These are phyloP conservation scores for Irpex lacteus DNA, from an alignment of 1,284 basidiomycete species.

Conservation along the genomic window DNA sequence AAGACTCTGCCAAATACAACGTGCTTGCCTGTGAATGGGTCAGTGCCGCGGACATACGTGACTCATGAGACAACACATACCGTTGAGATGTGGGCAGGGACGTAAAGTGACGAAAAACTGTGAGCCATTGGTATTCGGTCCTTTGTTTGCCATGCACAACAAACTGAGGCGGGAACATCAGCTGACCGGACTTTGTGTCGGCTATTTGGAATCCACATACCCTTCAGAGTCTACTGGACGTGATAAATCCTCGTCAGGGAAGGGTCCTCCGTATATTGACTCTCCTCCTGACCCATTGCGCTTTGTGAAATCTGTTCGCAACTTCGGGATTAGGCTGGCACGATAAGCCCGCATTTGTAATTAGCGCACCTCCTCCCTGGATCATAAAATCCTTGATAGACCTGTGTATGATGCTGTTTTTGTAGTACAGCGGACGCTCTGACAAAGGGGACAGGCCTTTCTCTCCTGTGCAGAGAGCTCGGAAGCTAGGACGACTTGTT, in stretches of 20 bases:
- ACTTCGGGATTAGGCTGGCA: neutral
- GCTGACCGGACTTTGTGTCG: neutral
- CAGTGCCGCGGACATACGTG: neutral
- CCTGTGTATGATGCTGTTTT: slow-evolving; percentile 75
- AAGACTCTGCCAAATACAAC: slow-evolving; percentile 75
- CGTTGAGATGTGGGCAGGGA: slow-evolving; percentile 70
- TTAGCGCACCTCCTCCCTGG: slow-evolving; percentile 64
- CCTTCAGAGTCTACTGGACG: slow-evolving; percentile 65
- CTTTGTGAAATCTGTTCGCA: slow-evolving; percentile 63
- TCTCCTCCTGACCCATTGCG: slow-evolving; percentile 82
- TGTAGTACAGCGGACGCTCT: slow-evolving; percentile 78
- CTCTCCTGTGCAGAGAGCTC: slow-evolving; percentile 86
- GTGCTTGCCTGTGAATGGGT: slow-evolving; percentile 55
- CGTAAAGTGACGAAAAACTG: slow-evolving; percentile 84
- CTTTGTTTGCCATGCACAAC: slow-evolving; percentile 83
- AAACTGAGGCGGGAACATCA: slow-evolving; percentile 37
- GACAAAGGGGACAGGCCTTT: slow-evolving; percentile 66
- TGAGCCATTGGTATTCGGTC: slow-evolving; percentile 76
- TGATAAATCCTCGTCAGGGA: slow-evolving; percentile 75
- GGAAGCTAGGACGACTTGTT: slow-evolving; percentile 56
- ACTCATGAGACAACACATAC: slow-evolving; percentile 24
- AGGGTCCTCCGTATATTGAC: slow-evolving; percentile 75
- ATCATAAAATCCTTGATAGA: slow-evolving; percentile 89
- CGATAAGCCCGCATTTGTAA: neutral
- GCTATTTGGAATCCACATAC: slow-evolving; percentile 24